phyloP scores from a whole-genome alignment of 2,329 filamentous ascomycete species.

The Coleophoma eucalyptorum region DNA sequence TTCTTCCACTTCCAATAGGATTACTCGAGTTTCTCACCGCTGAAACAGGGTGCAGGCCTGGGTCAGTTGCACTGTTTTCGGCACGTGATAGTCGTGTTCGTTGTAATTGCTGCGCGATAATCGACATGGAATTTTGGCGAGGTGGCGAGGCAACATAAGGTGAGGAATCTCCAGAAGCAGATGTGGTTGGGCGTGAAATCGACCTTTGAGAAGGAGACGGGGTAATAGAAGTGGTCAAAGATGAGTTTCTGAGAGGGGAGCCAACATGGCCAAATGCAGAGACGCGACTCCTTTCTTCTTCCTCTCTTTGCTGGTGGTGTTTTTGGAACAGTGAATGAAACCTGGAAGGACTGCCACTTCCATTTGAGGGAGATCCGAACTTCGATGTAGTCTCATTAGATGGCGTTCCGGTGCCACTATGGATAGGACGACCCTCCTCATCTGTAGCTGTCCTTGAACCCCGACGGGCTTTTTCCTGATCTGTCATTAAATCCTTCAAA shows the following conservation, averaged over 20 bases:
- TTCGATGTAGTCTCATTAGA: constrained; percentile 45
- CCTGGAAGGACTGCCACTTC: constrained; percentile 56
- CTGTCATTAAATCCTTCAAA: constrained; percentile 62
- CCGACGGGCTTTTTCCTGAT: constrained; percentile 62
- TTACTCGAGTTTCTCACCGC: constrained; percentile 37
- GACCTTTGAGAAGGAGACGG: constrained; percentile 30
- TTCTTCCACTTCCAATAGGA: constrained; percentile 29
- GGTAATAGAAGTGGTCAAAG: constrained; percentile 49
- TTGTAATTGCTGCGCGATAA: constrained; percentile 59
- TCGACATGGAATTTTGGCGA: constrained; percentile 45
- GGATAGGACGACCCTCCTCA: constrained; percentile 38
- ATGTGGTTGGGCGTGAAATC: constrained; percentile 33
- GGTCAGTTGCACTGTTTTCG: constrained; percentile 39
- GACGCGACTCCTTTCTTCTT: constrained; percentile 39
- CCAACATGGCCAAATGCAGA: constrained; percentile 66
- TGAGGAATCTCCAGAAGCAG: constrained; percentile 23
- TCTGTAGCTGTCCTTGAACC: constrained; percentile 55
- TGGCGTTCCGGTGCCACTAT: constrained; percentile 36
- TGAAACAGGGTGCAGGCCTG: constrained; percentile 44
- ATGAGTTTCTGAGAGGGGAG: constrained; percentile 61
- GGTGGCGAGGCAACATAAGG: constrained; percentile 27
- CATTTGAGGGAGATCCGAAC: constrained; percentile 56
- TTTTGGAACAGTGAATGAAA: constrained; percentile 60
- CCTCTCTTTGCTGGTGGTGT: constrained; percentile 44
- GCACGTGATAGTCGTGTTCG: constrained; percentile 45